Evolutionary conservation across 148 eudicot species (phyloP).

Genomic region (Fagopyrum tataricum): DNA sequence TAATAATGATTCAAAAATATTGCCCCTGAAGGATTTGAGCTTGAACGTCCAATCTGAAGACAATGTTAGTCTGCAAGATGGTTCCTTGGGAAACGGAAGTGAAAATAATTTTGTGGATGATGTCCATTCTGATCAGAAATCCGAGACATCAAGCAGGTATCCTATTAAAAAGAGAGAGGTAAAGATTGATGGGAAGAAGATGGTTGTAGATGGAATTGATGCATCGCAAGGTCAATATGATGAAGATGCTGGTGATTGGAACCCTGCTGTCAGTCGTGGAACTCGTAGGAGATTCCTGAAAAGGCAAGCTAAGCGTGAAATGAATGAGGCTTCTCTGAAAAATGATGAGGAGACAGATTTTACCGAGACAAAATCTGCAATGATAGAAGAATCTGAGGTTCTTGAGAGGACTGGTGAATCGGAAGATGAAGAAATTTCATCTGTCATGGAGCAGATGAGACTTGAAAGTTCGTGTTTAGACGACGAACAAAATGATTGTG

Average conservation of each 20-base stretch:
- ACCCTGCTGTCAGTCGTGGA: conserved; percentile 87
- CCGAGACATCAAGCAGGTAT: conserved; percentile 36
- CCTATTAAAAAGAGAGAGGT: conserved; percentile 58
- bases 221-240: conserved; percentile 73
- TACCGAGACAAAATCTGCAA: conserved; percentile 18
- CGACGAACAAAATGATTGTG: neutral
- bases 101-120: conserved; percentile 27
- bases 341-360: conserved; percentile 37
- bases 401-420: neutral
- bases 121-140: conserved; percentile 29
- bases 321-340: conserved; percentile 34
- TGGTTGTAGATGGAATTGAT: conserved; percentile 85
- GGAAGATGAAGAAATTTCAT: conserved; percentile 41
- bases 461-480: conserved; percentile 47
- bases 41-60: conserved; percentile 43
- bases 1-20: conserved; percentile 48
- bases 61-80: conserved; percentile 29
- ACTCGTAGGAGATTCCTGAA: conserved; percentile 81
- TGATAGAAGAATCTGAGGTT: conserved; percentile 16
- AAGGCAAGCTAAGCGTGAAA: conserved; percentile 77
- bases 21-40: conserved; percentile 66
- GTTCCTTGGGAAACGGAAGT: conserved; percentile 31
- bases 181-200: conserved; percentile 59
- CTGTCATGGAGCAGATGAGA: conserved; percentile 51
- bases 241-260: conserved; percentile 67